Percentiles rank a stretch among this genome's conserved stretches.
These are phyloP conservation scores for Cryptosporidium sp. DNA, from an alignment of 169 alveolate genomes.

Conservation along the genomic window DNA sequence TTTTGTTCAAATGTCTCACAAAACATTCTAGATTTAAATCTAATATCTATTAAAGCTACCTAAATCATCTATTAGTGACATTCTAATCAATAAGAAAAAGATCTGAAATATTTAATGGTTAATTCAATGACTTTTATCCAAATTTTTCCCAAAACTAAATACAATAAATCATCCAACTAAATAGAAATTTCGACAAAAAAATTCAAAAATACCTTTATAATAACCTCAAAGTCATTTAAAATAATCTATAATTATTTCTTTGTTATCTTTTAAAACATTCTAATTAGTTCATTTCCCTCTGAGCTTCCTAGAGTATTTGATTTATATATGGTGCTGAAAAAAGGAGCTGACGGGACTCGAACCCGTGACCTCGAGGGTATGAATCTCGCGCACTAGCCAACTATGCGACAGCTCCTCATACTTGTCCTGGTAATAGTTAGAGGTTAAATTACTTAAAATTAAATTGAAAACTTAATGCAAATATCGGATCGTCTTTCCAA, in stretches of 20 bases:
- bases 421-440: background rate
- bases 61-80: no score
- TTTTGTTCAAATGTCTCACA: background rate
- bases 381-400: constrained; percentile 78
- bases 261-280: background rate
- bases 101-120: no score
- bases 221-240: no score
- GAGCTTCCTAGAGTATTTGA: background rate
- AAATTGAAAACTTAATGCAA: background rate
- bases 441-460: background rate
- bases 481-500: background rate
- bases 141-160: background rate
- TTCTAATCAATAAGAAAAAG: background rate
- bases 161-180: background rate
- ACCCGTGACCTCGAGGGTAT: constrained; percentile 79
- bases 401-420: constrained; percentile 77
- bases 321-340: background rate
- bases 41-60: background rate
- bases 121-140: background rate
- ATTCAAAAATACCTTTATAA: no score
- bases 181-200: no score
- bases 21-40: no score
- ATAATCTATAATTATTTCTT: no score
- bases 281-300: background rate
- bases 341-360: constrained; percentile 79